Percentiles rank a stretch among this genome's conserved stretches.
phyloP scores from a whole-genome alignment of 257 asterid species.

The Henckelia pumila region DNA sequence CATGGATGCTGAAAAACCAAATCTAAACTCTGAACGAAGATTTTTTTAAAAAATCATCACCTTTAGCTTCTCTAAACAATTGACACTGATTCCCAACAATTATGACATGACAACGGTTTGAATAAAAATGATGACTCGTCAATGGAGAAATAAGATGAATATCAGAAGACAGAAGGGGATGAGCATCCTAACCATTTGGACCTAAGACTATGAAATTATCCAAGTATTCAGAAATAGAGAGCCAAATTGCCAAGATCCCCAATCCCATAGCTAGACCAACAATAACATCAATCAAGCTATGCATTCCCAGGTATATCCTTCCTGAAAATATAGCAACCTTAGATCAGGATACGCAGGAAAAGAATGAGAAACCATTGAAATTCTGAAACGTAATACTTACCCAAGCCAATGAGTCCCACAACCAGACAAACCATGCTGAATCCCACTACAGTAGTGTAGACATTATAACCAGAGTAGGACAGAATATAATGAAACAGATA shows the following conservation, averaged over 20 bases:
- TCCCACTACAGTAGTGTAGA: slow-evolving; percentile 38
- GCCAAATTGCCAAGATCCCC: slow-evolving; percentile 74
- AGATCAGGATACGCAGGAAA: slow-evolving; percentile 15
- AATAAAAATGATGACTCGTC: background rate
- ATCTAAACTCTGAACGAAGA: background rate
- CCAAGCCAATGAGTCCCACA: slow-evolving; percentile 69
- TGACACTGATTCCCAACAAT: background rate
- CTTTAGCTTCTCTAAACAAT: background rate
- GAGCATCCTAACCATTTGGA: slow-evolving; percentile 58
- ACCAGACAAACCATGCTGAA: slow-evolving; percentile 47
- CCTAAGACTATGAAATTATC: slow-evolving; percentile 70
- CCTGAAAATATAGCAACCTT: slow-evolving; percentile 40
- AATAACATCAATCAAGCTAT: slow-evolving; percentile 76
- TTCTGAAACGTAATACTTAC: slow-evolving; percentile 37
- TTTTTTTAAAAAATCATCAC: background rate
- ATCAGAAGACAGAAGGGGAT: background rate
- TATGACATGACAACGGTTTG: background rate
- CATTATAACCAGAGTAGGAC: slow-evolving; percentile 39
- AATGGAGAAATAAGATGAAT: background rate
- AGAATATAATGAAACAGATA: slow-evolving; percentile 69
- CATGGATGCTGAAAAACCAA: background rate
- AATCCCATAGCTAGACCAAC: slow-evolving; percentile 75
- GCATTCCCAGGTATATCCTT: slow-evolving; percentile 96
- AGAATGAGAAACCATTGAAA: slow-evolving; percentile 18
- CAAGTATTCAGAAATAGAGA: slow-evolving; percentile 52